These are phyloP conservation scores for Coprinopsis sp. DNA, from an alignment of 768 basidiomycete species.

Conservation along the genomic window DNA sequence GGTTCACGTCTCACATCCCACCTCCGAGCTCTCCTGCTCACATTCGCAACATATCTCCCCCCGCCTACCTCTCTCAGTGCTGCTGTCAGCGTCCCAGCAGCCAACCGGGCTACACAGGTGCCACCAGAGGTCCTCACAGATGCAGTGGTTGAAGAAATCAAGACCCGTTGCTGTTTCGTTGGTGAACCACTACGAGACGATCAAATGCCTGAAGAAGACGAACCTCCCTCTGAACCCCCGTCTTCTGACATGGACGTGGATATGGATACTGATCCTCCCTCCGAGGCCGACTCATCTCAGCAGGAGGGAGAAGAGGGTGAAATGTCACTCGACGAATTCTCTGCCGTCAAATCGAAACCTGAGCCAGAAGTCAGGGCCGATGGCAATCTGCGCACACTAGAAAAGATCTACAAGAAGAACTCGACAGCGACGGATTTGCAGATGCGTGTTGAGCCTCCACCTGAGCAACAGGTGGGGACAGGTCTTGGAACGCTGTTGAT, in stretches of 20 bases:
- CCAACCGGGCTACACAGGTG: constrained; percentile 61
- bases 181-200: constrained; percentile 50
- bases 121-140: constrained; percentile 80
- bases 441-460: constrained; percentile 64
- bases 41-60: constrained; percentile 82
- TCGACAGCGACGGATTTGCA: constrained; percentile 75
- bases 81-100: constrained; percentile 55
- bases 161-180: constrained; percentile 88
- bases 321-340: no score
- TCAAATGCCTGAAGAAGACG: constrained; percentile 25
- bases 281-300: no score
- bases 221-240: constrained; percentile 10
- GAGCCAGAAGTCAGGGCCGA: constrained; percentile 35
- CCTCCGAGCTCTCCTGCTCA: constrained; percentile 72
- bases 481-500: constrained; percentile 77
- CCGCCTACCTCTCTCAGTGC: constrained; percentile 70
- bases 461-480: constrained; percentile 61
- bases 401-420: constrained; percentile 66
- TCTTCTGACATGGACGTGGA: constrained; percentile 37
- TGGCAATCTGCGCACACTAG: constrained; percentile 57
- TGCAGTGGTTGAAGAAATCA: constrained; percentile 81
- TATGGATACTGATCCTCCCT: constrained; percentile 11
- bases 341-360: constrained; percentile 26
- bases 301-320: no score
- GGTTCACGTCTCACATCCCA: constrained; percentile 79